A percentile compares a stretch with the other conserved stretches of the same genome.
Conservation (phyloP, 1,284 basidiomycete genomes). For the Schizophyllum commune region DNA sequence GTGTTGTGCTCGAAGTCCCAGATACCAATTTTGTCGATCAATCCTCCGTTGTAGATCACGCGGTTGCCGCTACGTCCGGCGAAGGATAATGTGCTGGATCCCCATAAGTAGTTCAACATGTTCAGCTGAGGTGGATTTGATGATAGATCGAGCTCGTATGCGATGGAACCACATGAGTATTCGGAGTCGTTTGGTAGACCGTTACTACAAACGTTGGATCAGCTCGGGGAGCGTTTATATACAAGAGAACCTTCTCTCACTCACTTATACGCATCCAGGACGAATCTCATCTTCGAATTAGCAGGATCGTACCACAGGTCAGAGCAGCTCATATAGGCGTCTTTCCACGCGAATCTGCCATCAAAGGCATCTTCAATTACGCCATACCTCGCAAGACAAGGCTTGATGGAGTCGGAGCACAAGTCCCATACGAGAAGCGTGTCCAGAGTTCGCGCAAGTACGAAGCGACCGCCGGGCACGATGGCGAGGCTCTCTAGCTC, state of each 20-base stretch:
- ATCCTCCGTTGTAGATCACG: not conserved
- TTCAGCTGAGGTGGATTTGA: not conserved
- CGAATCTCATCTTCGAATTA: not conserved
- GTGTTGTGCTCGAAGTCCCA: not conserved
- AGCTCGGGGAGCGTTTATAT: not conserved
- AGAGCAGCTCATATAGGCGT: not conserved
- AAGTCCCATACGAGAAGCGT: not conserved
- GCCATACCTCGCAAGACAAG: not conserved
- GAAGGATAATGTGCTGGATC: not conserved
- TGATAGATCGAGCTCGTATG: not conserved
- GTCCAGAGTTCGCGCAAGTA: not conserved
- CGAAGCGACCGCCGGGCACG: not conserved
- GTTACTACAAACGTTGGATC: not conserved
- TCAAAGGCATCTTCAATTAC: not conserved
- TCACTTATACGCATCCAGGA: not conserved
- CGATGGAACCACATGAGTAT: not conserved
- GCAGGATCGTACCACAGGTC: not conserved
- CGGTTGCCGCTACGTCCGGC: not conserved
- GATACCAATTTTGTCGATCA: not conserved
- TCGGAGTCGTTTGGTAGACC: not conserved
- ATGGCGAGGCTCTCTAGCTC: not conserved
- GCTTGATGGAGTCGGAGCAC: not conserved
- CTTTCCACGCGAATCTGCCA: not conserved
- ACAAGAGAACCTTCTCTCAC: not conserved
- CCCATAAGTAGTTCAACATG: not conserved